These are phyloP conservation scores for Vitis amurensis DNA, from an alignment of 164 flowering plant species.

Conservation along the genomic window DNA sequence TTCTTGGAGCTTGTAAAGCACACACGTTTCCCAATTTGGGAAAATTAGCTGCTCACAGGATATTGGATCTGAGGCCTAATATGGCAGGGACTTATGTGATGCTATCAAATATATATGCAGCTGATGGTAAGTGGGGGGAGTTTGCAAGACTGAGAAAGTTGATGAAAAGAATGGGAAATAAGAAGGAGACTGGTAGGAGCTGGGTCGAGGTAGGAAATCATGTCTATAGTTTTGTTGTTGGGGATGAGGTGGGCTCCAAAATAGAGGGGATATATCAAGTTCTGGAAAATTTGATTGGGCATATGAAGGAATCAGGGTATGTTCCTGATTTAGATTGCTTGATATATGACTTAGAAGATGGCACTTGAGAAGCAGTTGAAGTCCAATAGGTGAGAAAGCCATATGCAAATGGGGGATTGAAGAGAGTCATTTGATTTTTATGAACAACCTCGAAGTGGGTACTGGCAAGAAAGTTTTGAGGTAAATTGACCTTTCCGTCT, in stretches of 20 bases:
- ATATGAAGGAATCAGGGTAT: conserved; percentile 50
- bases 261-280: conserved; percentile 45
- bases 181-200: conserved; percentile 80
- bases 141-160: conserved; percentile 61
- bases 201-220: conserved; percentile 71
- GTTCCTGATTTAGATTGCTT: conserved; percentile 36
- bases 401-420: background rate
- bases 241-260: conserved; percentile 47
- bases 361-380: conserved; percentile 20
- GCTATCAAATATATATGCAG: conserved; percentile 71
- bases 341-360: conserved; percentile 34
- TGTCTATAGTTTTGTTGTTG: conserved; percentile 64
- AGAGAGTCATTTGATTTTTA: no score
- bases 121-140: conserved; percentile 72
- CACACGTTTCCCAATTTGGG: conserved; percentile 53
- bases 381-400: background rate
- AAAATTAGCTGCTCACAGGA: conserved; percentile 45
- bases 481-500: no score
- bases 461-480: no score
- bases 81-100: conserved; percentile 50
- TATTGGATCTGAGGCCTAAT: conserved; percentile 50
- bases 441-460: no score
- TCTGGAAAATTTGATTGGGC: conserved; percentile 35
- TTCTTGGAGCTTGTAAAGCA: conserved; percentile 83
- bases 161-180: conserved; percentile 47